Evolutionary conservation across 352 stramenopile genomes (phyloP), one percentile per base, ranked within the genome.

Genomic region (Thalassiosira livingstoniorum): DNA sequence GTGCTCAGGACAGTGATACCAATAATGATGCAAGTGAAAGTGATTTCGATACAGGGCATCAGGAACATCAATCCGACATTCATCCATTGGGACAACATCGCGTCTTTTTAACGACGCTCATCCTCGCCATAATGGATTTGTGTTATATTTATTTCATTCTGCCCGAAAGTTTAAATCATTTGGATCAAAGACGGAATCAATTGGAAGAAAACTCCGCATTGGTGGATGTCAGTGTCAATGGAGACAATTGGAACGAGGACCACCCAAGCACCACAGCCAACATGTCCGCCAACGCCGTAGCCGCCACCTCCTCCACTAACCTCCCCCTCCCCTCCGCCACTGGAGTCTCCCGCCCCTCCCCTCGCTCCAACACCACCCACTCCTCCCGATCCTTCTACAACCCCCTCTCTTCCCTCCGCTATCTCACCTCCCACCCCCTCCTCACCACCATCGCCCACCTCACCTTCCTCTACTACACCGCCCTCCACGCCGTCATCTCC

Each of bases 381-480:
- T 35, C 74, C 0, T 83, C 73, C 2, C 73, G 66, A 10, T 75
- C 67, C 13, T 77, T 55, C 34, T 95, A 90, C 91, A 94, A 91
- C 67, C 92, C 91, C 15, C 83, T 92, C 34, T 78, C 92, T 47
- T 91, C 87, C 5, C 61, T 97, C 10, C 54, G 75, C 35, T 81
- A 93, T 11, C 83, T 97, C 27, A 61, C 78, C 0, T 69, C 73
- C 10, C 92, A 96, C 81, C 92, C 92, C 23, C 89, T 96, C 42
- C 81, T 96, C 29, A 75, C 80, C 27, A 86, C 86, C 10, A 89
- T 96, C 35, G 91, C 89, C 2, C 58, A 87, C 34, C 90, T 97
- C n/a, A 92, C 94, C 3, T 95, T 97, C 67, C 76, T 96, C 1
- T 97, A 97, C 75, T 97, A 97, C 75, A 96, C 92, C 0, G 89